phyloP scores from a whole-genome alignment of 139 green algal species.

The Picochlorum sp. region DNA sequence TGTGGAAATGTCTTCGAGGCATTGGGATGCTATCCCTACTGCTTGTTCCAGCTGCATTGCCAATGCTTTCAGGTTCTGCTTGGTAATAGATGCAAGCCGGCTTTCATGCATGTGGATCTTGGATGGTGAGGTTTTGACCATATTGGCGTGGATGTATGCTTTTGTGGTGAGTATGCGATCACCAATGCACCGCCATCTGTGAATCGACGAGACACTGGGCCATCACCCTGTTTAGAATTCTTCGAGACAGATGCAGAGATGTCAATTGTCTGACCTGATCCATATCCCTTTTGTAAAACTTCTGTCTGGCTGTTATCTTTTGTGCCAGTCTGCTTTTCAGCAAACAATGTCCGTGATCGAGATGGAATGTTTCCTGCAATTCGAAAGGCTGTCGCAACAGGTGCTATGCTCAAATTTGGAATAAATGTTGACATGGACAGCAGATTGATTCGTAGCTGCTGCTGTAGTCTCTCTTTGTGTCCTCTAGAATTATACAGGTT shows the following conservation, averaged over 20 bases:
- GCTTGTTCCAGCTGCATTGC: slow-evolving; percentile 1
- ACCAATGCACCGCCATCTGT: not conserved
- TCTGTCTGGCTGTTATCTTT: too few relatives aligned
- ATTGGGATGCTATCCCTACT: not conserved
- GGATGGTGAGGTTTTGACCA: slow-evolving; percentile 5
- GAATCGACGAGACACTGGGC: not conserved
- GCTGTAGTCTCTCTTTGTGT: not conserved
- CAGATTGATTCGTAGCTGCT: slow-evolving; percentile 15
- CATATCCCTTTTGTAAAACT: not conserved
- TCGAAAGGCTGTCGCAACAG: slow-evolving; percentile 11
- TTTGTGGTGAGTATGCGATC: not conserved
- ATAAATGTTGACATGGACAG: slow-evolving; percentile 13
- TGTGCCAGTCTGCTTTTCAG: too few relatives aligned
- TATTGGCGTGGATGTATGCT: not conserved
- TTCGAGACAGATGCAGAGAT: not conserved
- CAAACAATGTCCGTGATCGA: not conserved
- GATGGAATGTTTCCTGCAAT: slow-evolving; percentile 19
- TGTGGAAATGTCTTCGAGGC: not conserved
- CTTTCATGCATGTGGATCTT: not conserved
- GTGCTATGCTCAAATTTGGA: slow-evolving; percentile 11
- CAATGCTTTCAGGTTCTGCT: too few relatives aligned
- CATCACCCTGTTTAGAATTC: not conserved
- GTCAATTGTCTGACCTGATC: not conserved
- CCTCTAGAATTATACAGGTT: not conserved
- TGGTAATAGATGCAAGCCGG: not conserved